These are phyloP conservation scores for Pythium diclinum DNA, from an alignment of 352 stramenopile genomes.

Conservation along the genomic window DNA sequence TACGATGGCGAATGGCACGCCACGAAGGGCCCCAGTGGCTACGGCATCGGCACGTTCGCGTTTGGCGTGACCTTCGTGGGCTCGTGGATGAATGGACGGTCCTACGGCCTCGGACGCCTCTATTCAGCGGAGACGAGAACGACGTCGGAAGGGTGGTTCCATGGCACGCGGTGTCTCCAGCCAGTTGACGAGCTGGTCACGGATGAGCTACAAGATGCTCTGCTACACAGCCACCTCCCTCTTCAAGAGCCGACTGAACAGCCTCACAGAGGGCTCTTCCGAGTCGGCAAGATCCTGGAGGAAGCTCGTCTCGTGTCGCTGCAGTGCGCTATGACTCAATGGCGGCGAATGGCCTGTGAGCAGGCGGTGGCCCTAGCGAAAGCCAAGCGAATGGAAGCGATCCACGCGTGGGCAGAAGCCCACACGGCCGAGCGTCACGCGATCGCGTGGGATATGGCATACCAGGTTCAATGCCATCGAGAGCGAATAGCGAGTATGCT, in stretches of 20 bases:
- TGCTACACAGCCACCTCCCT: constrained; percentile 8
- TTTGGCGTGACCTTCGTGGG: constrained; percentile 44
- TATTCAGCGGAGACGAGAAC: constrained; percentile 14
- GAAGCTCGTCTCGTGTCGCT: constrained; percentile 19
- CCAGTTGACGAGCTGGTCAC: neutral
- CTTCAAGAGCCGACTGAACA: constrained; percentile 23
- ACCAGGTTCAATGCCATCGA: constrained; percentile 20
- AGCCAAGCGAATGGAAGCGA: constrained; percentile 11
- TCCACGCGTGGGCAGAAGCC: constrained; percentile 20
- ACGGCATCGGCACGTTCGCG: constrained; percentile 45
- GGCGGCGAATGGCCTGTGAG: constrained; percentile 23
- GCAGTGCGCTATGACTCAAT: constrained; percentile 24
- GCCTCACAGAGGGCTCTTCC: constrained; percentile 31
- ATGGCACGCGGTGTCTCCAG: constrained; percentile 40
- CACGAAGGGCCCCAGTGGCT: constrained; percentile 20
- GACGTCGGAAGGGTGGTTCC: constrained; percentile 42
- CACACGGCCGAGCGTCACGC: constrained; percentile 33
- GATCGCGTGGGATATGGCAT: constrained; percentile 25
- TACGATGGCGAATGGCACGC: constrained; percentile 48
- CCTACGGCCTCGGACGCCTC: constrained; percentile 39
- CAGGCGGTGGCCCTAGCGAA: constrained; percentile 22
- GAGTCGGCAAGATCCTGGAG: constrained; percentile 29
- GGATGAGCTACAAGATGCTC: neutral
- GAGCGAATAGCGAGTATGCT: constrained; percentile 19
- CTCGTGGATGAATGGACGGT: constrained; percentile 31